Base-by-base conservation (phyloP, 2,329 filamentous ascomycete species). In the Bipolaris sorokiniana region DNA sequence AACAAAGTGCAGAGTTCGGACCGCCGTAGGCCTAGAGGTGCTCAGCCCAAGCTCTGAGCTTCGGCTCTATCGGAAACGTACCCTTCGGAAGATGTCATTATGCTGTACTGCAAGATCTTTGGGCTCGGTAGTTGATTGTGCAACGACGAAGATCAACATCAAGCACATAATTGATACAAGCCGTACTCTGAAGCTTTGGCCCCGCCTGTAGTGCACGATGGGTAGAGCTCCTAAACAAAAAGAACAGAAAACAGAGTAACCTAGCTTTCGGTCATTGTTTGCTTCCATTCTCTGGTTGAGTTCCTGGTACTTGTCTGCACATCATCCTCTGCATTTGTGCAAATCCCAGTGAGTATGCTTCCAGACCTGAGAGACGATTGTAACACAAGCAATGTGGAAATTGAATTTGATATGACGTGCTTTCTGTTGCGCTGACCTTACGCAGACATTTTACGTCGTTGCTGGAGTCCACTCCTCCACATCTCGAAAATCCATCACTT, bases 401-500 rank as follows among this genome's bases (percentile, higher is more conserved):
- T 11, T 6, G 3, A 2, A 33, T 33, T 18, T 11, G 11, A 31
- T 1, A 10, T 48, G n/a, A 11, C 16, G 6, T 7, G 9, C 7
- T 23, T 38, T 11, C 7, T 23, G 4, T 20, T 7, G 18, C n/a
- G 22, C 20, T 48, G 3, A 56, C 36, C 4, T 22, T n/a, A 18
- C 16, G 18, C 11, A 44, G 11, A 47, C 23, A 37, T 37, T 2
- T 33, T 41, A 49, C 7, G 9, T 16, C n/a, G 37, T 42, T 20
- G 36, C 22, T 22, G 42, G 41, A 7, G 68, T 68, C 67, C 71
- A 76, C 26, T 72, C 67, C 42, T 70, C 68, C 15, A 73, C 67
- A 45, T 75, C 66, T 48, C 68, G 75, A 54, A 84, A 79, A 64
- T 84, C 78, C 78, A 83, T 82, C 1, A 84, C 76, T 48, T 73